Conservation (phyloP, 768 basidiomycete species). For the Tricholoma matsutake region DNA sequence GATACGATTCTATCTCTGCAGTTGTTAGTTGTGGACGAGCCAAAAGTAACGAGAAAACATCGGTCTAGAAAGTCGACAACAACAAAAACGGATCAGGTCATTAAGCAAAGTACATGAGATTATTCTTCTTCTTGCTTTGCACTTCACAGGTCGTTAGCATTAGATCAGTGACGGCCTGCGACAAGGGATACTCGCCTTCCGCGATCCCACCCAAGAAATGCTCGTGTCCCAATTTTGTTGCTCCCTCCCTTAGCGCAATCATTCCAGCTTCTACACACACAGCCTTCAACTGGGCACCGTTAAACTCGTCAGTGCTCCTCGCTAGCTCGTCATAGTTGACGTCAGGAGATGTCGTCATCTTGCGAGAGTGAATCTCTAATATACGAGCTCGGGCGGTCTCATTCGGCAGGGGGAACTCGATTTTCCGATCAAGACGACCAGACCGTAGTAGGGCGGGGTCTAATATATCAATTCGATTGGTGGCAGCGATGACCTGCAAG, state of each 20-base stretch:
- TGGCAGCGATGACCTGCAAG: constrained; percentile 91
- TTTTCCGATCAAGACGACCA: constrained; percentile 96
- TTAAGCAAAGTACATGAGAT: constrained; percentile 92
- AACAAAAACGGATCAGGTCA: background rate
- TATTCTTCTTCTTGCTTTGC: constrained; percentile 99
- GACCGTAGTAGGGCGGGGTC: constrained; percentile 98
- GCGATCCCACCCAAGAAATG: constrained; percentile 93
- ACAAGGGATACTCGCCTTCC: constrained; percentile 54
- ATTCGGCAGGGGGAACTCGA: constrained; percentile 96
- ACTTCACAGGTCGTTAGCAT: constrained; percentile 46
- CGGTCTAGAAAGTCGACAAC: background rate
- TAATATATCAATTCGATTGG: constrained; percentile 97
- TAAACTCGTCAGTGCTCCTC: constrained; percentile 96
- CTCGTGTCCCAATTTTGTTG: constrained; percentile 85
- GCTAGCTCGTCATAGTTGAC: constrained; percentile 98
- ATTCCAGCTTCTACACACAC: constrained; percentile 99
- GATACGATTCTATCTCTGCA: background rate
- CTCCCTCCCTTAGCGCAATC: constrained; percentile 95
- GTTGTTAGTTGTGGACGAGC: background rate
- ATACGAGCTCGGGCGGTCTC: constrained; percentile 96
- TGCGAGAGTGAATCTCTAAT: constrained; percentile 94
- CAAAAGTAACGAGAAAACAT: background rate
- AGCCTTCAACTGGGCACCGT: constrained; percentile 95
- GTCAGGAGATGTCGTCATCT: constrained; percentile 84
- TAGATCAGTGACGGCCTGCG: constrained; percentile 1